phyloP scores from a whole-genome alignment of 306 rosid genomes.

The Ceratonia siliqua region DNA sequence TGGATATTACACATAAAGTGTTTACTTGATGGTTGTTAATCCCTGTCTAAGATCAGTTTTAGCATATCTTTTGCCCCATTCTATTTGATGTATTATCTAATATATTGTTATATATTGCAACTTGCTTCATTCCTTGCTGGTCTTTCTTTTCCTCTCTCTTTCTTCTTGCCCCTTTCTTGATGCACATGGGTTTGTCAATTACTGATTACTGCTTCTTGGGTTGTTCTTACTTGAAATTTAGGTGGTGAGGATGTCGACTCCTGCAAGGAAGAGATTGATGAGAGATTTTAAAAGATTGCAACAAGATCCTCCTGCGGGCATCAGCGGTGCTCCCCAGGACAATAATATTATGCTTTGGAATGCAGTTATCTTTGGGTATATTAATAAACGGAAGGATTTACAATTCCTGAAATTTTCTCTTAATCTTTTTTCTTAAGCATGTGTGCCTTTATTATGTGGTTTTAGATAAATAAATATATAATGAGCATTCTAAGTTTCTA shows the following conservation, averaged over 20 bases:
- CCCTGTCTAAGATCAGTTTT: not conserved
- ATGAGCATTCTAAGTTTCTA: conserved; percentile 12
- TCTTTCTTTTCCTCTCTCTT: not conserved
- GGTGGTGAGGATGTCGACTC: conserved; percentile 82
- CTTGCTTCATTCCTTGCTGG: not conserved
- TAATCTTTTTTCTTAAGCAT: not conserved
- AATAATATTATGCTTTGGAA: conserved; percentile 84
- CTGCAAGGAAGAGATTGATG: conserved; percentile 79
- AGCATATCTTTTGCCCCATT: not conserved
- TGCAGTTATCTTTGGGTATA: conserved; percentile 85
- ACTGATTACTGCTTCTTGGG: not conserved
- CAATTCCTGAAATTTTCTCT: not conserved
- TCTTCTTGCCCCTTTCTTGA: not conserved
- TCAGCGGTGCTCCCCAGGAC: conserved; percentile 88
- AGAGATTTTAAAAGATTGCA: conserved; percentile 84
- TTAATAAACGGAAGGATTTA: not conserved
- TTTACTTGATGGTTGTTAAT: not conserved
- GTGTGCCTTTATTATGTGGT: not conserved
- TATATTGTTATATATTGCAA: conserved; percentile 5
- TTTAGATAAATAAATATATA: not conserved
- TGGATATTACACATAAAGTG: not conserved
- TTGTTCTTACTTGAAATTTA: conserved; percentile 27
- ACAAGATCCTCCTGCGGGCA: conserved; percentile 88
- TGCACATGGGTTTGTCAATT: not conserved
- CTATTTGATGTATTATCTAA: not conserved